Evolutionary conservation across 208 protist species (phyloP).

Genomic region (Jaenimonas drosophilae): DNA sequence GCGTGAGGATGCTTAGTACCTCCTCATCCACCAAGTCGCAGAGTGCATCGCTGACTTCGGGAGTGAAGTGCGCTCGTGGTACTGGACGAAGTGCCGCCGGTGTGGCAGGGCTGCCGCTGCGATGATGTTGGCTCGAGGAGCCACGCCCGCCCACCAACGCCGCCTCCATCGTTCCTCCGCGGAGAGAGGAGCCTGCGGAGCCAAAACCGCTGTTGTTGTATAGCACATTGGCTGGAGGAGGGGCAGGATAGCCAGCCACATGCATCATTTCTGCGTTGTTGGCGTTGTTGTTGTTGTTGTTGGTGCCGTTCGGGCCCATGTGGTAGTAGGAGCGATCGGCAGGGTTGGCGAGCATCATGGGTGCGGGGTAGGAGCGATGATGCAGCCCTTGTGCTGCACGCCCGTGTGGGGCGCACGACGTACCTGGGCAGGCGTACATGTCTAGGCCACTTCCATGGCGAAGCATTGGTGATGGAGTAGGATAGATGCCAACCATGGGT

Average conservation of each 20-base stretch:
- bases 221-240: too few species aligned
- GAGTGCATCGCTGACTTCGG: slow-evolving; percentile 41
- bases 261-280: too few species aligned
- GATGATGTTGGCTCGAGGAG: neutral
- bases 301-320: neutral
- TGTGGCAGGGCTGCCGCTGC: slow-evolving; percentile 1
- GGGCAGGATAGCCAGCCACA: too few species aligned
- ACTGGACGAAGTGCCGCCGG: neutral
- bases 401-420: neutral
- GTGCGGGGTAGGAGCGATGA: slow-evolving; percentile 3
- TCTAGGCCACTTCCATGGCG: too few species aligned
- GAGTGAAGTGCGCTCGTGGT: slow-evolving; percentile 24
- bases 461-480: too few species aligned
- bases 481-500: too few species aligned
- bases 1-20: slow-evolving; percentile 46
- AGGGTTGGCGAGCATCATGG: neutral
- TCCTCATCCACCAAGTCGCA: slow-evolving; percentile 50
- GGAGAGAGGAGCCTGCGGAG: too few species aligned
- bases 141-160: neutral
- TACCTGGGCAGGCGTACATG: too few species aligned
- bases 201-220: too few species aligned
- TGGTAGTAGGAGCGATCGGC: too few species aligned
- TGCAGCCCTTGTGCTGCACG: neutral
- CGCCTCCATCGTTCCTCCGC: neutral
- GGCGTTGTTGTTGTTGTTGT: slow-evolving; percentile 1